phyloP scores from a whole-genome alignment of 768 basidiomycete species.

The Nidularia sp. region DNA sequence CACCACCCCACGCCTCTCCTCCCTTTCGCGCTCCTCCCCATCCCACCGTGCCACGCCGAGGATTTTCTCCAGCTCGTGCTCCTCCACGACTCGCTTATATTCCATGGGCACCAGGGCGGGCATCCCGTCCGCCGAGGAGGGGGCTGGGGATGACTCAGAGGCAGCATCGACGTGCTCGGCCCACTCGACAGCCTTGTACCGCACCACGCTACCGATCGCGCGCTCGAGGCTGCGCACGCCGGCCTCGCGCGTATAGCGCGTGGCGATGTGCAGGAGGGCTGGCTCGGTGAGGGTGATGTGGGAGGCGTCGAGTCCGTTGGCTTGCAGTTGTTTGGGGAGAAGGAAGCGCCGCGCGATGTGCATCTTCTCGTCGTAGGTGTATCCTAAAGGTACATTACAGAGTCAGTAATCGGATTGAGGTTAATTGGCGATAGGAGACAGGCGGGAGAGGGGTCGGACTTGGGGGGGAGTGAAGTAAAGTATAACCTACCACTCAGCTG shows the following conservation, averaged over 20 bases:
- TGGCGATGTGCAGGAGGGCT: conserved; percentile 67
- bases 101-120: conserved; percentile 17
- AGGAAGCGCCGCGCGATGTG: conserved; percentile 86
- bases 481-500: conserved; percentile 59
- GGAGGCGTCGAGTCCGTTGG: conserved; percentile 65
- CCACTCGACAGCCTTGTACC: conserved; percentile 91
- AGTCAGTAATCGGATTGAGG: no score
- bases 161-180: conserved; percentile 50
- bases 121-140: conserved; percentile 6
- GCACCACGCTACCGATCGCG: conserved; percentile 82
- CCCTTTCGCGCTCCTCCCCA: conserved; percentile 73
- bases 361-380: conserved; percentile 89
- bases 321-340: conserved; percentile 79
- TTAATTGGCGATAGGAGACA: no score
- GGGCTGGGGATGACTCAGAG: background rate
- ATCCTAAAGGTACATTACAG: conserved; percentile 35
- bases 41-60: conserved; percentile 81
- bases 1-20: conserved; percentile 70
- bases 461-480: background rate
- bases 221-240: conserved; percentile 91
- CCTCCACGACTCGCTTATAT: conserved; percentile 62
- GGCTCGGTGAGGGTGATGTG: conserved; percentile 67
- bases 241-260: conserved; percentile 84
- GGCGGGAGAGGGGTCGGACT: background rate
- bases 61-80: conserved; percentile 76